Percentiles rank a stretch among this genome's conserved stretches.
These are phyloP conservation scores for Bipolaris bicolor DNA, from an alignment of 2,329 filamentous ascomycete genomes.

Conservation along the genomic window DNA sequence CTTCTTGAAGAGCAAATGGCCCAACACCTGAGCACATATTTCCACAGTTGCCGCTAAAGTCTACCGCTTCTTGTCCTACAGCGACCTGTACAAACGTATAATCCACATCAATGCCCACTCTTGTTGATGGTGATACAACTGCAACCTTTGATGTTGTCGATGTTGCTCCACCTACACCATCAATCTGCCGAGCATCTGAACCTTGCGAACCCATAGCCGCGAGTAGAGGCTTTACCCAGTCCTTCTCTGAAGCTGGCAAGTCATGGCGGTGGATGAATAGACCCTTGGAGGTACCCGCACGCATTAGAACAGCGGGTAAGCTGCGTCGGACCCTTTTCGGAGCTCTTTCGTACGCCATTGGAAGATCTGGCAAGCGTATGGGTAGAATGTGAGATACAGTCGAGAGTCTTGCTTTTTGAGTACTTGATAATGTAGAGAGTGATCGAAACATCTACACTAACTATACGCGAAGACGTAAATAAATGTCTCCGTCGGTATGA, in stretches of 20 bases:
- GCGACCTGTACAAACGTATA: constrained; percentile 75
- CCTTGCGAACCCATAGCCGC: constrained; percentile 70
- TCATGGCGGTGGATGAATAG: constrained; percentile 53
- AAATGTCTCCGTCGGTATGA: background rate
- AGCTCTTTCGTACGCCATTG: constrained; percentile 18
- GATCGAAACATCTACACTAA: constrained; percentile 14
- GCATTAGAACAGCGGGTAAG: constrained; percentile 49
- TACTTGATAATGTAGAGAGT: background rate
- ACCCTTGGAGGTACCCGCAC: constrained; percentile 50
- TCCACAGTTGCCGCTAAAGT: constrained; percentile 74
- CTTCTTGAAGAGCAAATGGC: constrained; percentile 65
- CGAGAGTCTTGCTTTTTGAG: constrained; percentile 7
- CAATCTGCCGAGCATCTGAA: constrained; percentile 69
- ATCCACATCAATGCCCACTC: constrained; percentile 61
- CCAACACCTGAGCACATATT: constrained; percentile 74
- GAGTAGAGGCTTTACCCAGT: constrained; percentile 62
- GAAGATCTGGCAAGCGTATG: constrained; percentile 11
- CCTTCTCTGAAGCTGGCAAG: constrained; percentile 56
- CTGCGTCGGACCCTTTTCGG: constrained; percentile 24
- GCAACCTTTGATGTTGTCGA: constrained; percentile 74
- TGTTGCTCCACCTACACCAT: constrained; percentile 72
- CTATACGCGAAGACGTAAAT: background rate
- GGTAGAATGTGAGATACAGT: constrained; percentile 6
- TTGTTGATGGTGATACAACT: constrained; percentile 61
- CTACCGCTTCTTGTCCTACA: constrained; percentile 65